A percentile compares a stretch with the other conserved stretches of the same genome.
Evolutionary conservation across 768 basidiomycete genomes (phyloP).

Genomic region (Leccinum disarticulatum): DNA sequence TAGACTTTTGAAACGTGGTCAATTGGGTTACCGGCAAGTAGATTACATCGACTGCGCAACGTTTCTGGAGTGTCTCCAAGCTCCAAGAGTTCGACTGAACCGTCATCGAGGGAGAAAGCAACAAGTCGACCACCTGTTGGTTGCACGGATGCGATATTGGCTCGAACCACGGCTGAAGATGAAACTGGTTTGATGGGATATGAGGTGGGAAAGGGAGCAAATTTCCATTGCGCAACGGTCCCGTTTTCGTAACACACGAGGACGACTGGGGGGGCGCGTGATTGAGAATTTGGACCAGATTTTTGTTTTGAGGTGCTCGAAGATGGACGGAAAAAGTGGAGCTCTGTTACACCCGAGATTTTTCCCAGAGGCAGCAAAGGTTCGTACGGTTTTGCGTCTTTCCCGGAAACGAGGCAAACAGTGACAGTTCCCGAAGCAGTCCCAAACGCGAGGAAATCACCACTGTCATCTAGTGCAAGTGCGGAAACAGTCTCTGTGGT

Average conservation of each 20-base stretch:
- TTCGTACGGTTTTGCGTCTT: constrained; percentile 37
- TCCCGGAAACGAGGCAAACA: constrained; percentile 56
- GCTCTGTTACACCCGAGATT: constrained; percentile 50
- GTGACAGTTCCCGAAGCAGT: constrained; percentile 65
- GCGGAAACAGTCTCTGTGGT: constrained; percentile 53
- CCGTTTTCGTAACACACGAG: constrained; percentile 62
- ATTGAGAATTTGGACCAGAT: constrained; percentile 12
- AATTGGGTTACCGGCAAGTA: constrained; percentile 58
- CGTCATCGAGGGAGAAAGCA: constrained; percentile 64
- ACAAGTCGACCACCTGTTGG: constrained; percentile 49
- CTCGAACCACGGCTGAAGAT: constrained; percentile 43
- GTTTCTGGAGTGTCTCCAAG: constrained; percentile 44
- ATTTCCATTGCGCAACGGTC: constrained; percentile 50
- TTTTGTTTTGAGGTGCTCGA: constrained; percentile 18
- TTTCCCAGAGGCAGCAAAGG: constrained; percentile 43
- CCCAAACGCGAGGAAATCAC: constrained; percentile 67
- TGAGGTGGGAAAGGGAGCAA: constrained; percentile 21
- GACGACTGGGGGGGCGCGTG: constrained; percentile 28
- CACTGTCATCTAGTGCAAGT: constrained; percentile 61
- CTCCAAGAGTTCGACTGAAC: constrained; percentile 62
- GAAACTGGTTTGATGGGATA: constrained; percentile 46
- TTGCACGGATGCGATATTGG: constrained; percentile 48
- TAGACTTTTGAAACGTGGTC: constrained; percentile 56
- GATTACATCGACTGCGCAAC: constrained; percentile 44
- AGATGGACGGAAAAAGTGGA: constrained; percentile 42